Conservation (phyloP, 345 rosid species). For the Corchorus capsularis region DNA sequence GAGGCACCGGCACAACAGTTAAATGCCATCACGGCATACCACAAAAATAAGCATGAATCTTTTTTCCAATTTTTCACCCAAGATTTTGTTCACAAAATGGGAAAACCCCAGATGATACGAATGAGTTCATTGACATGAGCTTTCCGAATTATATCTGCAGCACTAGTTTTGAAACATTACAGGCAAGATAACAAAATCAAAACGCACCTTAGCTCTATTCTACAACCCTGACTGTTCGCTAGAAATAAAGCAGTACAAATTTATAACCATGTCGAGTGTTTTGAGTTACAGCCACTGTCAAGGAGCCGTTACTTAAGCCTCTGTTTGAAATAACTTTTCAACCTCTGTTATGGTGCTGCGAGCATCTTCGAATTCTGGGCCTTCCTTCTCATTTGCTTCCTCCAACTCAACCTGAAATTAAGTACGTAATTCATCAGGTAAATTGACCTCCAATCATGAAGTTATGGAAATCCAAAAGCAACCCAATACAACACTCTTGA, state of each 20-base stretch:
- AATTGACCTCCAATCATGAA: neutral
- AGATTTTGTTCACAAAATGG: neutral
- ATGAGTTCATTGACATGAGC: neutral
- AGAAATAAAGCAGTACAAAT: conserved; percentile 17
- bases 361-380: conserved; percentile 69
- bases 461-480: conserved; percentile 8
- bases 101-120: too few species aligned
- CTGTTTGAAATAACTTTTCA: conserved; percentile 58
- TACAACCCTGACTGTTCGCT: neutral
- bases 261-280: conserved; percentile 8
- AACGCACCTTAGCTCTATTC: neutral
- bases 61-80: neutral
- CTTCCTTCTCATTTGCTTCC: conserved; percentile 56
- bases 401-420: conserved; percentile 61
- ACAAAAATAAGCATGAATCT: neutral
- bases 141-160: neutral
- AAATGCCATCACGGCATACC: neutral
- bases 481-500: neutral
- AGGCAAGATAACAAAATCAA: neutral
- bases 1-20: too few species aligned
- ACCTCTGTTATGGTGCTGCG: conserved; percentile 56
- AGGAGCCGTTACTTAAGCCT: conserved; percentile 41
- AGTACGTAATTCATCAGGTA: too few species aligned
- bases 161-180: neutral
- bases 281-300: neutral